Percentiles rank a stretch among this genome's conserved stretches.
phyloP scores from a whole-genome alignment of 805 yeast genomes.

The Clavispora vitiphila region DNA sequence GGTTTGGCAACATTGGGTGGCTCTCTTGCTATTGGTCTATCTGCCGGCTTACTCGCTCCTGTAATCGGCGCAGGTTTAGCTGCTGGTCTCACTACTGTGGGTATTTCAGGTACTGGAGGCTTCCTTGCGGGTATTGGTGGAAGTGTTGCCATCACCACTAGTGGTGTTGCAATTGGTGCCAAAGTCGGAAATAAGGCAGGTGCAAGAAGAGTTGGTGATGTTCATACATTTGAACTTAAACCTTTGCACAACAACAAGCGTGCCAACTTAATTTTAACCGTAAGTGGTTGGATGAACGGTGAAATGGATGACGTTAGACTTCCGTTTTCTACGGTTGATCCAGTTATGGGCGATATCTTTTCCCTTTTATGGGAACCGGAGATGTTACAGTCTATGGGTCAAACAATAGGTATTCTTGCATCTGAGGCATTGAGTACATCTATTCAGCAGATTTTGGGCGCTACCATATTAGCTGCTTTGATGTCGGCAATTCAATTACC shows the following conservation, averaged over 20 bases:
- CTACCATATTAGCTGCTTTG: conserved; percentile 79
- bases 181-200: conserved; percentile 83
- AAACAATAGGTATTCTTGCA: conserved; percentile 88
- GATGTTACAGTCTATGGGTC: conserved; percentile 93
- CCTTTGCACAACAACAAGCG: conserved; percentile 90
- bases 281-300: conserved; percentile 98
- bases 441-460: conserved; percentile 91
- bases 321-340: conserved; percentile 95
- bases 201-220: conserved; percentile 82
- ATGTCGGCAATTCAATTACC: conserved; percentile 94
- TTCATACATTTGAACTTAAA: conserved; percentile 86
- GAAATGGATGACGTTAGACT: conserved; percentile 91
- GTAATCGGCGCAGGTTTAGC: conserved; percentile 98
- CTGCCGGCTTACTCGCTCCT: conserved; percentile 95
- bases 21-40: conserved; percentile 84
- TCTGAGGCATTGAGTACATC: conserved; percentile 90
- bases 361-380: conserved; percentile 98
- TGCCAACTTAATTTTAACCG: conserved; percentile 79
- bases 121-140: conserved; percentile 97
- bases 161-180: conserved; percentile 90
- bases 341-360: conserved; percentile 94
- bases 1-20: conserved; percentile 98
- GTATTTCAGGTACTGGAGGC: conserved; percentile 88
- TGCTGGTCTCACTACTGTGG: conserved; percentile 92
- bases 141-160: conserved; percentile 85